Base-by-base conservation (phyloP, 108 stramenopile species). In the Fragilaria radians region DNA sequence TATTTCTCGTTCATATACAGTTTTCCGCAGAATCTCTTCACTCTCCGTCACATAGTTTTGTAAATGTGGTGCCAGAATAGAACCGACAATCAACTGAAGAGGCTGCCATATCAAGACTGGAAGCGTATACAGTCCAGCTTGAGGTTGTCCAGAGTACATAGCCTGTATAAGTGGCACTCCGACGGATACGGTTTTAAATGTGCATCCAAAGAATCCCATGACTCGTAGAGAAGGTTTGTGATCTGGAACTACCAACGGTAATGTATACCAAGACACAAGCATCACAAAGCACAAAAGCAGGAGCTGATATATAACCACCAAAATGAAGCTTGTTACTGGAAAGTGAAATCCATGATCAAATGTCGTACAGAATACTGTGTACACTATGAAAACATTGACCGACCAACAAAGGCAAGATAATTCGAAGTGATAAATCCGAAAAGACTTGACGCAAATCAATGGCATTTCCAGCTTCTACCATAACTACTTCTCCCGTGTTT, bases 81-180 rank as follows among this genome's bases (percentile, higher is more conserved):
- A 57, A 1, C 86, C 82, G 14, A 83, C 17, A 9, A 88, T 32
- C 0, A 88, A 58, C 55, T 84, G 80, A 73, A 78, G 66, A 11
- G 83, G 81, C 66, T 88, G 81, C 80, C 81, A 88, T 48, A 88
- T 73, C 27, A 88, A 33, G 33, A 88, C 30, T 26, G 86, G 86
- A 9, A 88, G 61, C 5, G 78, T 77, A 51, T 88, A 88, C 46
- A 76, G 27, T 1, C 79, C 83, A 19, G 74, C 61, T 9, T 67
- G 34, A 14, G 68, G 55, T 48, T 68, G 57, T 21, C 54, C 68
- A 46, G 70, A 75, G 52, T 80, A 88, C 25, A 88, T 65, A 19
- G 83, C 78, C 48, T 66, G 70, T 28, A 88, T 88, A 28, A 88
- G 54, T 9, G 86, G 83, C 21, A 88, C 68, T 5, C 86, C 86